Evolutionary conservation across 176 grass and related monocot genomes (phyloP).

Genomic region (Juncus effusus): DNA sequence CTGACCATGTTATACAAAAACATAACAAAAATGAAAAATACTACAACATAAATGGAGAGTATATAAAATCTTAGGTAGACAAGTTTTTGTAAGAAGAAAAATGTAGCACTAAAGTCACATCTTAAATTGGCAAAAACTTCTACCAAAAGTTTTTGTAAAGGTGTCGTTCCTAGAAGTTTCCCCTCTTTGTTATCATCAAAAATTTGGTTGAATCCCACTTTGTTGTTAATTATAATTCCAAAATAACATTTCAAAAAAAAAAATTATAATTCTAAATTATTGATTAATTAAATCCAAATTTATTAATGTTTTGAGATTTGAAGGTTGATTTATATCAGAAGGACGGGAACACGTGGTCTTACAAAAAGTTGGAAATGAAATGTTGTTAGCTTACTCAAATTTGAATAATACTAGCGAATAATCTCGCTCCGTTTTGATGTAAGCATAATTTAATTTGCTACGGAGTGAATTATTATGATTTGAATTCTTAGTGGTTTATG

Average conservation of each 20-base stretch:
- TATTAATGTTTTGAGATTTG: too few relatives aligned
- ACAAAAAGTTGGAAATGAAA: conserved; percentile 5
- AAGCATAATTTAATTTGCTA: too few relatives aligned
- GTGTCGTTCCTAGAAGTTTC: conserved; percentile 25
- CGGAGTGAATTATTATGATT: neutral
- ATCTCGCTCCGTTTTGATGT: neutral
- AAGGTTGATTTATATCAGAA: conserved; percentile 1
- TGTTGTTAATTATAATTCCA: too few relatives aligned
- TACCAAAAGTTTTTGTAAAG: neutral
- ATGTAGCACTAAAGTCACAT: conserved; percentile 6
- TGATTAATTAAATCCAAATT: too few relatives aligned
- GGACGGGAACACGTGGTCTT: conserved; percentile 27
- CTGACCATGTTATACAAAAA: too few relatives aligned
- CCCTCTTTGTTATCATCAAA: neutral
- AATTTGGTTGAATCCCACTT: too few relatives aligned
- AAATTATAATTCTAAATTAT: too few relatives aligned
- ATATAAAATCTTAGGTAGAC: neutral
- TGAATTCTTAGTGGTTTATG: neutral
- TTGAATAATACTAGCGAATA: neutral
- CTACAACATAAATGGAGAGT: too few relatives aligned
- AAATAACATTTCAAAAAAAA: too few relatives aligned
- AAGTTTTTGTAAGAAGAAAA: conserved; percentile 16
- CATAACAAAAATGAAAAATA: too few relatives aligned
- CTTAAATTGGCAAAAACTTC: neutral
- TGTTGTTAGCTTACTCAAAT: too few relatives aligned